A percentile compares a stretch with the other conserved stretches of the same genome.
Conservation (phyloP, 78 protist genomes). For the Dictyostelium brefeldianum region DNA sequence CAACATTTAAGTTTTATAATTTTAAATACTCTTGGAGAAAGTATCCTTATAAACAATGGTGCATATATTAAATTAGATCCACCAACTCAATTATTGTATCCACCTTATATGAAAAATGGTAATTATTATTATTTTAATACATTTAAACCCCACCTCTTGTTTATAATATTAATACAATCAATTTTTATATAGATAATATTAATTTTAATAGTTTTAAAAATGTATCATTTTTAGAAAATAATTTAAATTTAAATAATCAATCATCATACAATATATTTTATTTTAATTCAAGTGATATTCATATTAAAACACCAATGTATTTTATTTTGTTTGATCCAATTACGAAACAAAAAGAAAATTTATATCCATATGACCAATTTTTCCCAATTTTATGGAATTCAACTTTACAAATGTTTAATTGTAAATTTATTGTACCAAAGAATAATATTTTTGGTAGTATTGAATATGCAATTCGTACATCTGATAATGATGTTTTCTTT, state of each 20-base stretch:
- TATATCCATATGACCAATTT: background rate
- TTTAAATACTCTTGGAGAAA: no score
- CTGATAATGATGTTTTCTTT: no score
- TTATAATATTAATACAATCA: no score
- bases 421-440: background rate
- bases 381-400: background rate
- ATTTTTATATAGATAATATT: background rate
- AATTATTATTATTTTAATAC: no score
- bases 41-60: no score
- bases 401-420: background rate
- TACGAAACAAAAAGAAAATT: background rate
- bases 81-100: no score
- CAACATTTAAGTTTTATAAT: no score
- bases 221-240: background rate
- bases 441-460: background rate
- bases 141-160: no score
- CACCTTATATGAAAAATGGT: no score
- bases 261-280: background rate
- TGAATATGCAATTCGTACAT: background rate
- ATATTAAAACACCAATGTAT: background rate
- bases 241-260: background rate
- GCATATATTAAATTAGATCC: no score
- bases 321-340: background rate
- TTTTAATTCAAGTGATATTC: background rate
- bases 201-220: background rate